These are phyloP conservation scores for Arthrobotrys sphaeroides DNA, from an alignment of 2,329 filamentous ascomycete genomes.

Conservation along the genomic window DNA sequence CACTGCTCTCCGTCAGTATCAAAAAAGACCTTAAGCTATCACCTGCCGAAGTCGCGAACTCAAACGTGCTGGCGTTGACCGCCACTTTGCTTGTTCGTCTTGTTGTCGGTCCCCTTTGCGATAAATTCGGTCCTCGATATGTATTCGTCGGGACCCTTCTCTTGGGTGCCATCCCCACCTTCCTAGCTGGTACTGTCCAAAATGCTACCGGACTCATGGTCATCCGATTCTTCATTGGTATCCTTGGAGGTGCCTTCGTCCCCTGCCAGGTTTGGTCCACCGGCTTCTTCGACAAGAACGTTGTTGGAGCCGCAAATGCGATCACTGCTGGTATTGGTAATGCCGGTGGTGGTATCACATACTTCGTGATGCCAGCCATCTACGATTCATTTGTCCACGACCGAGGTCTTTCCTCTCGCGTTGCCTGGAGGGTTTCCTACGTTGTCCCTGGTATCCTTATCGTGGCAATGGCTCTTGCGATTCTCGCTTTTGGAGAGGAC, in stretches of 20 bases:
- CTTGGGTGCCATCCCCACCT: slow-evolving; percentile 80
- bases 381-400: slow-evolving; percentile 76
- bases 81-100: slow-evolving; percentile 78
- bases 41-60: slow-evolving; percentile 79
- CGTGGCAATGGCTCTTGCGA: slow-evolving; percentile 70
- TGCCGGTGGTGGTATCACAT: slow-evolving; percentile 87
- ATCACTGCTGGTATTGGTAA: slow-evolving; percentile 87
- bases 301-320: slow-evolving; percentile 88
- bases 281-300: slow-evolving; percentile 90
- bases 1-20: slow-evolving; percentile 80
- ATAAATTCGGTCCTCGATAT: slow-evolving; percentile 80
- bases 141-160: slow-evolving; percentile 84
- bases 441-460: slow-evolving; percentile 84
- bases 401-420: slow-evolving; percentile 70
- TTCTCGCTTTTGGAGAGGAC: slow-evolving; percentile 80
- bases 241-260: slow-evolving; percentile 80
- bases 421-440: slow-evolving; percentile 85
- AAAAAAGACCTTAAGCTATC: slow-evolving; percentile 78
- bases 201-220: slow-evolving; percentile 74
- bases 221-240: slow-evolving; percentile 81
- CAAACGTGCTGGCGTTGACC: slow-evolving; percentile 83
- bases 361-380: slow-evolving; percentile 91
- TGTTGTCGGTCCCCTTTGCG: slow-evolving; percentile 82
- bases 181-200: slow-evolving; percentile 79
- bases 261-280: slow-evolving; percentile 93